phyloP scores from a whole-genome alignment of 164 flowering plant species.

The Nelumbo lutea region DNA sequence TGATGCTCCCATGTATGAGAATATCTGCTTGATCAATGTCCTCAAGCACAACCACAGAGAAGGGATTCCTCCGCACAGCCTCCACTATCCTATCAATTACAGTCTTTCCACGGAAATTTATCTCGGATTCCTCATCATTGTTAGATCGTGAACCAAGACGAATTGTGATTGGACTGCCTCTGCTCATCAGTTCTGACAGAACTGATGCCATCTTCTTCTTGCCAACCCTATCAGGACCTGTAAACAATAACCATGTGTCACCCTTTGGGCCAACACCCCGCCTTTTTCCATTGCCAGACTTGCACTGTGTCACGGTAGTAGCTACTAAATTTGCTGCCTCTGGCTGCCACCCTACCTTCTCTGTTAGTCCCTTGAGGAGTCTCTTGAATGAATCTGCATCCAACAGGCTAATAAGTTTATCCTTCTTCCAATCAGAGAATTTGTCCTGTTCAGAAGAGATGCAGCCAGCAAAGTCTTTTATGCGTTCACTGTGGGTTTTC shows the following conservation, averaged over 20 bases:
- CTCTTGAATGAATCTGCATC: conserved; percentile 79
- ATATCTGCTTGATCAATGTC: conserved; percentile 75
- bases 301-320: conserved; percentile 54
- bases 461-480: conserved; percentile 54
- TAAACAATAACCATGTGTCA: conserved; percentile 73
- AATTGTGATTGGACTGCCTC: conserved; percentile 45
- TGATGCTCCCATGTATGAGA: conserved; percentile 62
- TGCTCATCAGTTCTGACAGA: conserved; percentile 60
- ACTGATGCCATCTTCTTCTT: conserved; percentile 82
- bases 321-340: conserved; percentile 86
- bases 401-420: conserved; percentile 32
- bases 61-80: conserved; percentile 73
- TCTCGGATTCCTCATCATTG: conserved; percentile 34
- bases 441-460: conserved; percentile 46
- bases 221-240: conserved; percentile 83
- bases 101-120: conserved; percentile 75
- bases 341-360: conserved; percentile 83
- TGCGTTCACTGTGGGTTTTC: conserved; percentile 29
- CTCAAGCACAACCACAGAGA: conserved; percentile 70
- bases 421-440: conserved; percentile 23
- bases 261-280: conserved; percentile 55
- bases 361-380: conserved; percentile 67
- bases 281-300: conserved; percentile 50
- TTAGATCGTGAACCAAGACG: conserved; percentile 51
- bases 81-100: conserved; percentile 72